A percentile compares a stretch with the other conserved stretches of the same genome.
These are phyloP conservation scores for Yamadazyma mexicana DNA, from an alignment of 1,139 yeast species.

Conservation along the genomic window DNA sequence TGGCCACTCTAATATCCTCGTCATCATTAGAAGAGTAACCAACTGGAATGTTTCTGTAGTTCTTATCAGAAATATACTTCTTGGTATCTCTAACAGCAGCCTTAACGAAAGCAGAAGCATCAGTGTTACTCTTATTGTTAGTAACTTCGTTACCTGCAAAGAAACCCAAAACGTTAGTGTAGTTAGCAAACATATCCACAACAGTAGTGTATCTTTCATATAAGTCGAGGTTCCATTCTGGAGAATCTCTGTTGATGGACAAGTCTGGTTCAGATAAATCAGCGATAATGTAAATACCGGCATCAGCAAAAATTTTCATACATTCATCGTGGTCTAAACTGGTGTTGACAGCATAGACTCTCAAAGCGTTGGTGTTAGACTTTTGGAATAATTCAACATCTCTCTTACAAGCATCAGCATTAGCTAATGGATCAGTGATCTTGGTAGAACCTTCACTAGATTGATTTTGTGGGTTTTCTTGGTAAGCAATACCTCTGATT, in stretches of 20 bases:
- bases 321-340: conserved; percentile 64
- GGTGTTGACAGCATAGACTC: conserved; percentile 74
- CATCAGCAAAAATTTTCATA: conserved; percentile 65
- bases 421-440: conserved; percentile 74
- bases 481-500: conserved; percentile 49
- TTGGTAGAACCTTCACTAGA: conserved; percentile 34
- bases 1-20: conserved; percentile 61
- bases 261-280: conserved; percentile 68
- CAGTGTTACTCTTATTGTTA: conserved; percentile 69
- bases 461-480: conserved; percentile 37
- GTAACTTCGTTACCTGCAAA: conserved; percentile 93
- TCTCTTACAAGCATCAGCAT: conserved; percentile 70
- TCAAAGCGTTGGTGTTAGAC: conserved; percentile 62
- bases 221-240: conserved; percentile 63
- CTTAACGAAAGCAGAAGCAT: conserved; percentile 82
- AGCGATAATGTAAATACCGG: conserved; percentile 78
- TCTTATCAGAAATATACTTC: conserved; percentile 64
- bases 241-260: conserved; percentile 61
- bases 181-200: conserved; percentile 68
- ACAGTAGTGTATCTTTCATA: conserved; percentile 73
- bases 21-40: conserved; percentile 92
- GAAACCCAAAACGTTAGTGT: conserved; percentile 79
- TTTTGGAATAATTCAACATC: conserved; percentile 72
- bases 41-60: conserved; percentile 74
- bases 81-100: conserved; percentile 88